These are phyloP conservation scores for Cunninghamia lanceolata DNA, from an alignment of 75 land plant genomes.

Conservation along the genomic window DNA sequence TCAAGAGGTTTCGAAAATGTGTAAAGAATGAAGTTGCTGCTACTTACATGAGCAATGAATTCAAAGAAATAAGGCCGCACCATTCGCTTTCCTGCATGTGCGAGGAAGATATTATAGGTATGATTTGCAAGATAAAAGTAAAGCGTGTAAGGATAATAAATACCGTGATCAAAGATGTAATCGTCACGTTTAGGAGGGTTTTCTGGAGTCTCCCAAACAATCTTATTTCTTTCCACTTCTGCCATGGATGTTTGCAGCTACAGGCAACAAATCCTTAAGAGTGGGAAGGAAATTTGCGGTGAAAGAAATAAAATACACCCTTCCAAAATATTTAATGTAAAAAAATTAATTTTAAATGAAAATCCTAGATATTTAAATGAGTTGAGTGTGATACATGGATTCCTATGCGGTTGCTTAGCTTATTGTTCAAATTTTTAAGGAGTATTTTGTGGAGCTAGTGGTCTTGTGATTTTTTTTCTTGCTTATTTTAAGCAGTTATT, in stretches of 20 bases:
- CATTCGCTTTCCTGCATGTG: constrained; percentile 72
- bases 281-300: neutral
- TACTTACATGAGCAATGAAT: constrained; percentile 79
- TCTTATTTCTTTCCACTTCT: constrained; percentile 32
- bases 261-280: neutral
- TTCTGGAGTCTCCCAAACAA: constrained; percentile 79
- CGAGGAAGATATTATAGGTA: neutral
- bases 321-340: too few relatives aligned
- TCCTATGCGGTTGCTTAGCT: too few relatives aligned
- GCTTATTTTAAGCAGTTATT: too few relatives aligned
- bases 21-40: neutral
- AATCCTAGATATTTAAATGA: too few relatives aligned
- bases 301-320: too few relatives aligned
- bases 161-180: constrained; percentile 71
- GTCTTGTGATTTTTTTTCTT: too few relatives aligned
- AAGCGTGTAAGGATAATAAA: neutral
- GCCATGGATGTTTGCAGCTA: neutral
- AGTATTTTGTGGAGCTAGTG: too few relatives aligned
- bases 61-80: constrained; percentile 96
- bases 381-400: too few relatives aligned
- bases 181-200: constrained; percentile 63
- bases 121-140: neutral
- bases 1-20: neutral
- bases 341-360: too few relatives aligned
- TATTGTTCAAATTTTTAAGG: too few relatives aligned